Base-by-base conservation (phyloP, 2,329 filamentous ascomycete genomes). In the Aspergillus quadrilineatus region DNA sequence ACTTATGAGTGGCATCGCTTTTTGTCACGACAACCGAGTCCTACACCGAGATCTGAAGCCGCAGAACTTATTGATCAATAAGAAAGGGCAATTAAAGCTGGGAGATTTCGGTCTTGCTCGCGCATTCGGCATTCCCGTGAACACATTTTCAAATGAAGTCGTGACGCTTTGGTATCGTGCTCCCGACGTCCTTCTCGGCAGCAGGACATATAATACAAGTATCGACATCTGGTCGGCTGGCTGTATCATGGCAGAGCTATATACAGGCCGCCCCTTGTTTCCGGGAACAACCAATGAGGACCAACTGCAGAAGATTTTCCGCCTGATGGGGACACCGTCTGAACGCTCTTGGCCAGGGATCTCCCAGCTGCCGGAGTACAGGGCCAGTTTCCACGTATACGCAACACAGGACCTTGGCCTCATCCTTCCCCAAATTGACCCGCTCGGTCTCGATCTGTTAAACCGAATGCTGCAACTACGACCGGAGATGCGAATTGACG, bases 161-260 rank as follows among this genome's bases (percentile, higher is more conserved):
- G 93, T 97, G 43, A 97, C 94, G 0, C 82, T 97, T 15, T 97
- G 93, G 93, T 99, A 99, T 74, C 89, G 94, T 43, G 94, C 94
- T 0, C 94, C 94, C 0, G 94, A 99, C 68, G 94, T 99, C 46
- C 83, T 99, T 50, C 84, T 99, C 45, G 94, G 94, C 51, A 94
- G 89, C 67, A 82, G 94, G 63, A 97, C 94, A 22, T 99, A 99
- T 79, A 99, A 96, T 77, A 99, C 94, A n/a, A 96, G 91, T 77
- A 97, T 99, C 73, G 94, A 99, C 70, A 97, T 99, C 72, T 99
- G 94, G 94, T 96, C 91, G 6, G 94, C 94, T 6, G 94, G 94
- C 55, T 99, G 94, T 75, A 99, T 99, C 80, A 97, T 99, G 94
- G 94, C 94, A 8, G 94, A 99, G 77, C 97, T 99, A 92, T 97